Base-by-base conservation (phyloP, 2,329 filamentous ascomycete genomes). In the Beauveria sp. region DNA sequence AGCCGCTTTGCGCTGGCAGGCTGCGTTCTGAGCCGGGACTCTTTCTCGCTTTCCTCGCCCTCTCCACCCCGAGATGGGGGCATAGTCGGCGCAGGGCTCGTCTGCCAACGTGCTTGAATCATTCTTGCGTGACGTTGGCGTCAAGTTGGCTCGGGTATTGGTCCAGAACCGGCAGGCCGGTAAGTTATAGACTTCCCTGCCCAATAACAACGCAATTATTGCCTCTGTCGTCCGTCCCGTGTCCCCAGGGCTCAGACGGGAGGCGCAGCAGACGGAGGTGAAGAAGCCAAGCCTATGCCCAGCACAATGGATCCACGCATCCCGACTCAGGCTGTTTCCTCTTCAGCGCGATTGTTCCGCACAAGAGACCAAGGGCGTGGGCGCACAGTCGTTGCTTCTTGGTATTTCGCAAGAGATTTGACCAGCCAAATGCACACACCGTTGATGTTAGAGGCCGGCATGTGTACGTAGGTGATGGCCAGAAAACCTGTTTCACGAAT, bases 1-100 rank as follows among this genome's bases (percentile, higher is more conserved):
- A 40, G 50, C 20, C 6, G 47, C n/a, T 7, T 9, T 43, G 34
- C 16, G 45, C 34, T 42, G 56, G 34, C 56, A 50, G 46, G 46
- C 57, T 59, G 47, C 38, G 22, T 59, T 59, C 57, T 59, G 57
- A 51, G 57, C 57, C 57, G 22, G 57, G 16, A 10, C 50, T 38
- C 38, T 43, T 18, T 38, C 52, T 26, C 40, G 45, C 40, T 46
- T 56, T 9, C 42, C 30, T 43, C n/a, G 18, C 54, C 20, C 43
- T 49, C 54, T 42, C 45, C 55, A 58, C 55, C 40, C 45, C 22
- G 34, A 58, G 24, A 50, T 46, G 54, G 54, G 54, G 42, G 34
- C 38, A 22, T 6, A 34, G 10, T 34, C 24, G 22, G n/a, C 30
- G 49, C 28, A 52, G 8, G 28, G 14, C 28, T 50, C 20, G 49